A percentile compares a stretch with the other conserved stretches of the same genome.
Conservation (phyloP, 73 alveolate genomes). For the Symbiodinium natans region DNA sequence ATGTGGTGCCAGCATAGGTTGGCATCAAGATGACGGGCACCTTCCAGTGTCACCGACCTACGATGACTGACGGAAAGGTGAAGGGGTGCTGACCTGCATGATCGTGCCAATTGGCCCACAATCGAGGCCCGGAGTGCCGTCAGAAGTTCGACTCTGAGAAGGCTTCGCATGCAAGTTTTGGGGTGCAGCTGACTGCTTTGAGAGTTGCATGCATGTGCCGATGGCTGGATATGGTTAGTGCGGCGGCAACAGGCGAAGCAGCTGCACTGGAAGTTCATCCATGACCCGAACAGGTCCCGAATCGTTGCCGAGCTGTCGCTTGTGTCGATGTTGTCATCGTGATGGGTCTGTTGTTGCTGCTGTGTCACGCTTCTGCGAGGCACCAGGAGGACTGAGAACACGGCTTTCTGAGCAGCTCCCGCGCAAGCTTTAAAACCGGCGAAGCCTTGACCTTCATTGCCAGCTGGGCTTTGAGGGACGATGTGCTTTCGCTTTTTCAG, state of each 20-base stretch:
- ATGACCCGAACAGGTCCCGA: slow-evolving; percentile 15
- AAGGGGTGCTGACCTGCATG: not conserved
- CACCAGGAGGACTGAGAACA: not conserved
- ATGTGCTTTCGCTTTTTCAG: not conserved
- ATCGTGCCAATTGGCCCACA: too few relatives aligned
- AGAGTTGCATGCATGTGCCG: not conserved
- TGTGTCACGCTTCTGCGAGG: too few relatives aligned
- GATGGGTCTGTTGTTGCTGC: too few relatives aligned
- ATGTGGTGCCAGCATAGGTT: not conserved
- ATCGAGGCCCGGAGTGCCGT: not conserved
- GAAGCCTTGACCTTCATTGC: not conserved
- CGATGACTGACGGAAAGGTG: not conserved
- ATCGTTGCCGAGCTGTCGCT: too few relatives aligned
- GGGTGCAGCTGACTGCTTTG: not conserved
- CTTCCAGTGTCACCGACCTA: not conserved
- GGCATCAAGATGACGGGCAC: slow-evolving; percentile 28
- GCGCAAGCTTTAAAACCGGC: not conserved
- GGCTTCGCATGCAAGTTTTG: not conserved
- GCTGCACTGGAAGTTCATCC: slow-evolving; percentile 30
- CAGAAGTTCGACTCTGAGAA: slow-evolving; percentile 20
- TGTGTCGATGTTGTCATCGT: too few relatives aligned
- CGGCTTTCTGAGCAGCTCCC: not conserved
- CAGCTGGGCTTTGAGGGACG: too few relatives aligned
- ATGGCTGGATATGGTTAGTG: too few relatives aligned
- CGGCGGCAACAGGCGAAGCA: slow-evolving; percentile 22